These are phyloP conservation scores for Podila epigama DNA, from an alignment of 192 early-diverging fungal genomes.

Conservation along the genomic window DNA sequence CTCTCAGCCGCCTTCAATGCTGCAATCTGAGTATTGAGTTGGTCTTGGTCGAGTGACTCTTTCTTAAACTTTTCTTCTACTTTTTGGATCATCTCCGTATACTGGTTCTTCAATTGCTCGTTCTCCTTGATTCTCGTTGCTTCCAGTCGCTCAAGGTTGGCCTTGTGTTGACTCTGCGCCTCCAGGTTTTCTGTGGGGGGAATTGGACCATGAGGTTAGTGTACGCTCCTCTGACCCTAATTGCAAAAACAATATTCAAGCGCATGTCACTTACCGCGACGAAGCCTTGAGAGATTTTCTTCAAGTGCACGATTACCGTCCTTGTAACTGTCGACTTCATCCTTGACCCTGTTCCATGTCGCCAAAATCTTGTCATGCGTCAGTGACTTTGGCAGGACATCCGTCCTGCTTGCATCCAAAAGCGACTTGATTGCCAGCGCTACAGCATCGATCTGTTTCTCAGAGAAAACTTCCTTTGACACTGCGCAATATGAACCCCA, in stretches of 20 bases:
- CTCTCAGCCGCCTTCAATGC: constrained; percentile 38
- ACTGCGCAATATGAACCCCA: not conserved
- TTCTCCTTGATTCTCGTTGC: not conserved
- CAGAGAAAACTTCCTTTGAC: constrained; percentile 26
- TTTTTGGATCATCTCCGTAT: not conserved
- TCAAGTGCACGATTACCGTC: constrained; percentile 18
- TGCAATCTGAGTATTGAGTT: constrained; percentile 2
- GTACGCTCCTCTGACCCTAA: not conserved
- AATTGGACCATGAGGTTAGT: constrained; percentile 3
- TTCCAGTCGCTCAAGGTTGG: constrained; percentile 33
- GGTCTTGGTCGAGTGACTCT: constrained; percentile 6
- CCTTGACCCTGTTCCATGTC: constrained; percentile 17
- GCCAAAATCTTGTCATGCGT: constrained; percentile 9
- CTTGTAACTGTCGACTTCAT: constrained; percentile 18
- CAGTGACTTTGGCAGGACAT: constrained; percentile 1
- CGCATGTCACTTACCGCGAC: constrained; percentile 1
- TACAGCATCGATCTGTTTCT: constrained; percentile 8
- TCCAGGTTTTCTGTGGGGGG: constrained; percentile 12
- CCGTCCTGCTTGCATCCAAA: constrained; percentile 5
- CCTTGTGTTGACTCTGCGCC: constrained; percentile 14
- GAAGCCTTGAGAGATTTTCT: constrained; percentile 10
- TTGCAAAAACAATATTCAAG: not conserved
- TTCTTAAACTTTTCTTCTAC: constrained; percentile 1
- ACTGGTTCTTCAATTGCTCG: not conserved
- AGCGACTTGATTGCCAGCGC: constrained; percentile 2